Base-by-base conservation (phyloP, 192 early-diverging fungal genomes). In the Backusella tuberculispora region DNA sequence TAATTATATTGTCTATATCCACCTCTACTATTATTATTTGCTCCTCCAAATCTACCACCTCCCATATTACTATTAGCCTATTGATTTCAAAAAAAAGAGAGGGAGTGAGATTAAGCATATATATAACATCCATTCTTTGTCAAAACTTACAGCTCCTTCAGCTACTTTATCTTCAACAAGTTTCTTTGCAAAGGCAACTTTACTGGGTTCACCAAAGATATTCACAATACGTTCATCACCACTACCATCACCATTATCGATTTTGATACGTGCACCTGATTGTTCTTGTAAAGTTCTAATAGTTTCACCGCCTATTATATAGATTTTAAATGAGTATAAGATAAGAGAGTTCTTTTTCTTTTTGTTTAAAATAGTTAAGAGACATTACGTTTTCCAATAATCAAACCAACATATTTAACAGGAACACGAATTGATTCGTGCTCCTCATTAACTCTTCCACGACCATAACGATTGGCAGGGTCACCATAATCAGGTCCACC, bases 221-320 rank as follows among this genome's bases (percentile, higher is more conserved):
- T 81, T 83, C 34, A 88, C 81, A 37, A 76, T 85, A 40, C 87
- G 80, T 12, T 85, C 84, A 8, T 76, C 74, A 60, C 85, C 75
- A 19, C 79, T 75, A 9, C 75, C 75, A 46, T 80, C 73, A 9
- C 76, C 53, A 19, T 76, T 79, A 69, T 89, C 86, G 9, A 90
- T 86, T 48, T 86, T 85, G 68, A 90, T 87, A 78, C 85, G 88
- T 15, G 89, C 87, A 3, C 87, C 86, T 0, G 89, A 88, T 72
- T 88, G 84, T 50, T 86, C 84, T 79, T 90, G 87, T 44, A 90
- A 82, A 47, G 76, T 70, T 69, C 85, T 78, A 12, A 90, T 85
- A 12, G 87, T 90, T 69, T 90, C 89, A 34, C 89, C 89, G 41
- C 88, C 85, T 84, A 45, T 42, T 74, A 84, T 83, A 13, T 83